Evolutionary conservation across 345 rosid species (phyloP), one percentile per base, ranked within the genome.

Genomic region (Moricandia moricandioides): DNA sequence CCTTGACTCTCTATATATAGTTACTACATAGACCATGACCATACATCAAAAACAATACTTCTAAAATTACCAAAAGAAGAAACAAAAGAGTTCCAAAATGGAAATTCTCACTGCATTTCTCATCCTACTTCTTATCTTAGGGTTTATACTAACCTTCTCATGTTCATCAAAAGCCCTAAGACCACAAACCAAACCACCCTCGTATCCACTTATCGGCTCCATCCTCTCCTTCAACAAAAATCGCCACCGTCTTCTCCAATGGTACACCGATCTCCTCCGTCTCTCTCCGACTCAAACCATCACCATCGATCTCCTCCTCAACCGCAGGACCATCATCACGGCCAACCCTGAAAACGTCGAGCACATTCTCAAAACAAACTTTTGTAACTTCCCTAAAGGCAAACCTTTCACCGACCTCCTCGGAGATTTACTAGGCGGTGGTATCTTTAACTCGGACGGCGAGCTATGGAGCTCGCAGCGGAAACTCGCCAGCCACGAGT

Each of bases 361-460:
- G 72, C 72, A 92, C 75, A 73, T 92, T 17, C 94, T 90, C 72
- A 92, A 81, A 67, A 76, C 83, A 26, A 84, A 86, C 60, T 92
- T 92, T 80, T 29, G 11, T 4, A 90, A 92, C 82, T 90, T 83
- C 75, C 97, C 97, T 5, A 92, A 92, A 77, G 97, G 97, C n/a
- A 80, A 81, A 62, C 91, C 92, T 58, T 92, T 92, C 65, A 86
- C 91, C 1, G 88, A 83, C 29, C 83, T 92, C 61, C 88, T 92
- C 4, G 93, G 96, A 0, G 97, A 92, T 65, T 74, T 92, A 47
- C 94, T 92, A 11, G 97, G 97, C 21, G 72, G 83, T 3, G 97
- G 97, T 2, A 92, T 92, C 17, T 92, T 92, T 69, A 92, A 87
- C 63, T 88, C 82, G 0, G 97, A 92, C 24, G 97, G 92, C n/a